Percentiles rank a stretch among this genome's conserved stretches.
These are phyloP conservation scores for Neonectria punicea DNA, from an alignment of 2,329 filamentous ascomycete genomes.

Conservation along the genomic window DNA sequence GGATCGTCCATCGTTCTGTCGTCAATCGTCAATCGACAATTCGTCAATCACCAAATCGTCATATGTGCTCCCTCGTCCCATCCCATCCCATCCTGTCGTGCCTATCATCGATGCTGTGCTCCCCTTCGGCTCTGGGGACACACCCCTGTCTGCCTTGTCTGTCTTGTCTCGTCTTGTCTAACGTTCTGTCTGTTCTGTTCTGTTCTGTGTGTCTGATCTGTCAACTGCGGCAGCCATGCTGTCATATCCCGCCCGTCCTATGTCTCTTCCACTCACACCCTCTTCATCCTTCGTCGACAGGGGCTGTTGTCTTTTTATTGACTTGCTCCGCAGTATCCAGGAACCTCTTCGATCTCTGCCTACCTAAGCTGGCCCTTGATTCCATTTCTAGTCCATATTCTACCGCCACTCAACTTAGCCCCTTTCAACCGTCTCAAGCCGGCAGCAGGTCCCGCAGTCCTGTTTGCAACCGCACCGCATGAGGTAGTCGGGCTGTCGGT, in stretches of 20 bases:
- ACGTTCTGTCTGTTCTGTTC: neutral
- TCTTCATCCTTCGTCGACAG: constrained; percentile 33
- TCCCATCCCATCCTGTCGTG: neutral
- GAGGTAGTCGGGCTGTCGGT: constrained; percentile 22
- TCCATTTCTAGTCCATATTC: neutral
- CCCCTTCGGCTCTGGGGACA: neutral
- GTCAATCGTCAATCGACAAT: neutral
- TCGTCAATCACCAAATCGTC: neutral
- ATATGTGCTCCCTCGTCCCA: neutral
- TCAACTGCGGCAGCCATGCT: constrained; percentile 33
- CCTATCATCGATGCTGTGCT: constrained; percentile 4
- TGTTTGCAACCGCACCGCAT: constrained; percentile 32
- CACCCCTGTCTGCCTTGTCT: constrained; percentile 15
- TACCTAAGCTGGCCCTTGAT: neutral
- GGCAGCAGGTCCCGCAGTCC: constrained; percentile 40
- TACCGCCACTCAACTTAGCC: neutral
- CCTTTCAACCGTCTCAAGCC: constrained; percentile 19
- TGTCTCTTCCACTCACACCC: constrained; percentile 24
- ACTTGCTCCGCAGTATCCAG: constrained; percentile 31
- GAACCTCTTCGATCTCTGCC: constrained; percentile 29
- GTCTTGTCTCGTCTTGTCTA: neutral
- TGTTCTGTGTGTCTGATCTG: constrained; percentile 12
- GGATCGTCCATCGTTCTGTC: neutral
- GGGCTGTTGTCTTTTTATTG: constrained; percentile 31
- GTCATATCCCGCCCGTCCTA: constrained; percentile 28